A percentile compares a stretch with the other conserved stretches of the same genome.
Evolutionary conservation across 441 rosid species (phyloP).

Genomic region (Breynia disticha): DNA sequence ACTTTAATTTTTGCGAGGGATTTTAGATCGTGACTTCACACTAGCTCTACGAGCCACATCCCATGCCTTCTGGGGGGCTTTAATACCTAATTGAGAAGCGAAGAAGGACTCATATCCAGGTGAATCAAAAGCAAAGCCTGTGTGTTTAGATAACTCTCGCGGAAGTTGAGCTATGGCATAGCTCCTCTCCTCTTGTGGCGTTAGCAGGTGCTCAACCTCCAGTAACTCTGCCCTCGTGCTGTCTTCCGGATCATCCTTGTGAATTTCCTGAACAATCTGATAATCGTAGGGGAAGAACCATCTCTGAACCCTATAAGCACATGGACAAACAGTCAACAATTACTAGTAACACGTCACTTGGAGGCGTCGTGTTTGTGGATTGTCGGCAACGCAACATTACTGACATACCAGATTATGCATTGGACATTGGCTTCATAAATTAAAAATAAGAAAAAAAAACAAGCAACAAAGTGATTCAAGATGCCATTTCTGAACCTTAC

Average conservation of each 20-base stretch:
- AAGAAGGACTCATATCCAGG: conserved; percentile 97
- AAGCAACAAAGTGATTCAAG: conserved; percentile 2
- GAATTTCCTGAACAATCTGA: conserved; percentile 90
- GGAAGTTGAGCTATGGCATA: conserved; percentile 85
- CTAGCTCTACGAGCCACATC: conserved; percentile 97
- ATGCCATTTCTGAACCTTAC: conserved; percentile 34
- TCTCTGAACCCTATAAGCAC: conserved; percentile 58
- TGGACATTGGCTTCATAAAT: no score
- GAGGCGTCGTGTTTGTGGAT: no score
- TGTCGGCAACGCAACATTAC: no score
- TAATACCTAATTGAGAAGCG: conserved; percentile 77
- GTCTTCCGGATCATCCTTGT: conserved; percentile 61
- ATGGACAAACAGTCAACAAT: not conserved
- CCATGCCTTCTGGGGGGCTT: conserved; percentile 94
- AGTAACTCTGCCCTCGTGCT: conserved; percentile 33
- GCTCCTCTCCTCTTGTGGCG: conserved; percentile 77
- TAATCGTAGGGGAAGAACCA: conserved; percentile 94
- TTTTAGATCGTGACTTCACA: conserved; percentile 21
- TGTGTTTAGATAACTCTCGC: conserved; percentile 78
- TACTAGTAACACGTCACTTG: not conserved
- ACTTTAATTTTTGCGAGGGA: not conserved
- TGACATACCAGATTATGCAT: no score
- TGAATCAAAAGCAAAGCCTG: conserved; percentile 95
- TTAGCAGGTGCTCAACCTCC: conserved; percentile 53
- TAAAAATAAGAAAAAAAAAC: not conserved